phyloP scores from a whole-genome alignment of 805 yeast genomes.

The Wickerhamiella azyma region DNA sequence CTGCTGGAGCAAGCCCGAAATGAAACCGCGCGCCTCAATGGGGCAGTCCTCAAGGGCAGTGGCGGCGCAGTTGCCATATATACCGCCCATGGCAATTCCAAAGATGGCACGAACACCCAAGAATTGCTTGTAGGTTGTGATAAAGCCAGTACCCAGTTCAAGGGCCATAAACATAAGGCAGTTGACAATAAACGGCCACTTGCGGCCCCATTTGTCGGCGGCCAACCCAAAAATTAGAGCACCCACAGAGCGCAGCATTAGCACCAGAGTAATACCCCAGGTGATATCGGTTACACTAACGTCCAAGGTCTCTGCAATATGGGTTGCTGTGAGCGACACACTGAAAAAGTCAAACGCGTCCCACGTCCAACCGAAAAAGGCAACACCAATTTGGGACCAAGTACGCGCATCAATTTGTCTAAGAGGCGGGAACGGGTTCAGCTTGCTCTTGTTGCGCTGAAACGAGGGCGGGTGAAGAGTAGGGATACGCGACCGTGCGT shows the following conservation, averaged over 20 bases:
- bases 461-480: constrained; percentile 22
- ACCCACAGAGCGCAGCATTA: constrained; percentile 60
- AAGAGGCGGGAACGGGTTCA: constrained; percentile 55
- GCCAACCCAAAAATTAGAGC: constrained; percentile 51
- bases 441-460: constrained; percentile 12
- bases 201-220: constrained; percentile 53
- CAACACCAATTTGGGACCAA: constrained; percentile 49
- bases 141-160: constrained; percentile 35
- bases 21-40: constrained; percentile 40
- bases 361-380: constrained; percentile 55
- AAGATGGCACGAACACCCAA: constrained; percentile 46
- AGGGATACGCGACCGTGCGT: constrained; percentile 24
- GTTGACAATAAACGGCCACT: constrained; percentile 47
- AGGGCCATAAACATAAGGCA: constrained; percentile 38
- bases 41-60: constrained; percentile 59
- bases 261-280: constrained; percentile 61
- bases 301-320: constrained; percentile 37
- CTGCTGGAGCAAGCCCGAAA: constrained; percentile 63
- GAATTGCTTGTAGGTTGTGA: constrained; percentile 41
- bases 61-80: constrained; percentile 51
- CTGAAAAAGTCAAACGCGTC: constrained; percentile 62
- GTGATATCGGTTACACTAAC: constrained; percentile 36
- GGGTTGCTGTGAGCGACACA: constrained; percentile 40
- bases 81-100: constrained; percentile 62
- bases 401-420: constrained; percentile 35